These are phyloP conservation scores for Isoetes taiwanensis DNA, from an alignment of 75 land plant species.

Conservation along the genomic window DNA sequence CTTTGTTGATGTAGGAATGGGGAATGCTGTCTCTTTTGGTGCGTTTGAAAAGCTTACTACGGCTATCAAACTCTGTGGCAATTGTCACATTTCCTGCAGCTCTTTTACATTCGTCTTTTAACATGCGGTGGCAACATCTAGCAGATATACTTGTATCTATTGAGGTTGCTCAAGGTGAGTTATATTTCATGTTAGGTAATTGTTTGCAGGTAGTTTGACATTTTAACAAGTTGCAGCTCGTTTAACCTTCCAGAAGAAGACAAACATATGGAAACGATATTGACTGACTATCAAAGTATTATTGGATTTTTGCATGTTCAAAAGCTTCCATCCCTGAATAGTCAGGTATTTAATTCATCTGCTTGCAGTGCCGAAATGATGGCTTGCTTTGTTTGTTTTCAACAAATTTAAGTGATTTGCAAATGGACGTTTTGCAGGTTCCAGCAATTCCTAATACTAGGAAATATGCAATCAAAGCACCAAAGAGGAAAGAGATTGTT, in stretches of 20 bases:
- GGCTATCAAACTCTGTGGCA: conserved; percentile 69
- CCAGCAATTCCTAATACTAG: conserved; percentile 60
- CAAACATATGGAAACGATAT: conserved; percentile 62
- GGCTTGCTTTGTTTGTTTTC: neutral
- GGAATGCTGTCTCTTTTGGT: conserved; percentile 69
- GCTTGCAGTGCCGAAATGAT: neutral
- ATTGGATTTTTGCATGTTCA: conserved; percentile 75
- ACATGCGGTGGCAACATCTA: conserved; percentile 85
- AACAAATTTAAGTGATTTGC: neutral
- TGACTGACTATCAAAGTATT: conserved; percentile 81
- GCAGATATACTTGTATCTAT: conserved; percentile 85
- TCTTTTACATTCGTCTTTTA: conserved; percentile 47
- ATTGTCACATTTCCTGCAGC: conserved; percentile 69
- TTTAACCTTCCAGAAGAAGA: conserved; percentile 99
- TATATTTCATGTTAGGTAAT: neutral
- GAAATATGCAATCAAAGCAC: conserved; percentile 60
- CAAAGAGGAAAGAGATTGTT: conserved; percentile 36
- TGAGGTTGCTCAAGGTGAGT: conserved; percentile 61
- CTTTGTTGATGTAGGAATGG: conserved; percentile 57
- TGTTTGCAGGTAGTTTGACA: neutral
- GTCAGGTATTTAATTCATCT: conserved; percentile 40
- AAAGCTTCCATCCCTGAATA: conserved; percentile 69
- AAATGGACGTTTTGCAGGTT: conserved; percentile 36
- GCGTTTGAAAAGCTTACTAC: conserved; percentile 40
- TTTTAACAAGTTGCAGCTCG: neutral